Base-by-base conservation (phyloP, 2,329 filamentous ascomycete species). In the Ophiostoma piceae region DNA sequence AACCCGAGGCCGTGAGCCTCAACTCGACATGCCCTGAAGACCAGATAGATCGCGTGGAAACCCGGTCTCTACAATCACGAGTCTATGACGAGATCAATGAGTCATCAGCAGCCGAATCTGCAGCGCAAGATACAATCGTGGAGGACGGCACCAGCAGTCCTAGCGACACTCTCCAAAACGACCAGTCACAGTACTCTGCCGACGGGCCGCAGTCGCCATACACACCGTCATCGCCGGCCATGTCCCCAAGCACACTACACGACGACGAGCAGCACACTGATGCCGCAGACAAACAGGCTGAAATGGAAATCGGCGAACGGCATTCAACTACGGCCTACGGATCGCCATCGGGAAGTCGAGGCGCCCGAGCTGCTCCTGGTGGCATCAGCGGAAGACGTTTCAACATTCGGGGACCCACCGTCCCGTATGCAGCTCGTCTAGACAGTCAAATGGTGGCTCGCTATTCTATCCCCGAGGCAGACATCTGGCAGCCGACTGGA, bases 1-100 rank as follows among this genome's bases (percentile, higher is more conserved):
- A 71, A 9, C 69, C 67, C 67, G 72, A 74, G 2, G 66, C 72
- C 26, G 77, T 79, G 70, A 76, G 75, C 69, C 80, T 81, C 62
- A 71, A 69, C 73, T 80, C 79, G 65, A 80, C 80, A 73, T 83
- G 81, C 70, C 81, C 81, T 71, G 81, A 83, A 70, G 80, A 82
- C 35, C 75, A 78, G 76, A 67, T 74, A 75, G 69, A 75, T 68
- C 67, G 73, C 68, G 71, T 77, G 29, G 60, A 35, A n/a, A 32
- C 37, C 16, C 57, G 57, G 22, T 62, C 57, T 14, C 57, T 29
- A 32, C 60, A 32, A 39, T 65, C 60, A 37, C 29, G 19, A n/a
- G 29, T 16, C 32, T 35, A 65, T 9, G 32, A 37, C 29, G 60
- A 65, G 14, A 9, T n/a, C 32, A 12, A 37, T n/a, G 32, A 65